A percentile compares a stretch with the other conserved stretches of the same genome.
Conservation (phyloP, 2,329 filamentous ascomycete species). For the Pseudogymnoascus sp. region DNA sequence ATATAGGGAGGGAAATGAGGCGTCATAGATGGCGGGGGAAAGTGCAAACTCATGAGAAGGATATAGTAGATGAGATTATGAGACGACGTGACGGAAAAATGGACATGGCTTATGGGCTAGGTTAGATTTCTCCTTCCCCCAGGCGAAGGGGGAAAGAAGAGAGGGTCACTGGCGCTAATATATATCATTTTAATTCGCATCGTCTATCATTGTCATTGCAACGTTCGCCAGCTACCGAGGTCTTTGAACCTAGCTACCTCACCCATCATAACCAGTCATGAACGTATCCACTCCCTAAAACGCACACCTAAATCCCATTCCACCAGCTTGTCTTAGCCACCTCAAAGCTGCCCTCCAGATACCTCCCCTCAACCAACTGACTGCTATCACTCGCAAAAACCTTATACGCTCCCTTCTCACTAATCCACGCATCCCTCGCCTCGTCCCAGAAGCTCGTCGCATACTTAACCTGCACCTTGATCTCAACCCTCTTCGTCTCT, state of each 20-base stretch:
- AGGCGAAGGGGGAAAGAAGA: background rate
- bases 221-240: background rate
- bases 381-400: slow-evolving; percentile 22
- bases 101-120: background rate
- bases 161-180: background rate
- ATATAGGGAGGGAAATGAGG: background rate
- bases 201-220: background rate
- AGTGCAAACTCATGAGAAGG: background rate
- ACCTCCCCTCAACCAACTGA: slow-evolving; percentile 7
- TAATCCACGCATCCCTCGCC: slow-evolving; percentile 33
- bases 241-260: background rate
- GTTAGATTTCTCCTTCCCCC: background rate
- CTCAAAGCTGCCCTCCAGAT: background rate
- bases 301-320: slow-evolving; percentile 8
- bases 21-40: background rate
- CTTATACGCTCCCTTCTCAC: slow-evolving; percentile 32
- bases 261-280: background rate
- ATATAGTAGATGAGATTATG: background rate
- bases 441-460: slow-evolving; percentile 37
- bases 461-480: slow-evolving; percentile 29
- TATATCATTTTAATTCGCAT: background rate
- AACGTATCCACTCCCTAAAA: background rate
- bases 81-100: background rate
- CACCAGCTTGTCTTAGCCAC: slow-evolving; percentile 12
- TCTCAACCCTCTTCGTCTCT: slow-evolving; percentile 27